These are phyloP conservation scores for Lanmaoa rubissima DNA, from an alignment of 768 basidiomycete genomes.

Conservation along the genomic window DNA sequence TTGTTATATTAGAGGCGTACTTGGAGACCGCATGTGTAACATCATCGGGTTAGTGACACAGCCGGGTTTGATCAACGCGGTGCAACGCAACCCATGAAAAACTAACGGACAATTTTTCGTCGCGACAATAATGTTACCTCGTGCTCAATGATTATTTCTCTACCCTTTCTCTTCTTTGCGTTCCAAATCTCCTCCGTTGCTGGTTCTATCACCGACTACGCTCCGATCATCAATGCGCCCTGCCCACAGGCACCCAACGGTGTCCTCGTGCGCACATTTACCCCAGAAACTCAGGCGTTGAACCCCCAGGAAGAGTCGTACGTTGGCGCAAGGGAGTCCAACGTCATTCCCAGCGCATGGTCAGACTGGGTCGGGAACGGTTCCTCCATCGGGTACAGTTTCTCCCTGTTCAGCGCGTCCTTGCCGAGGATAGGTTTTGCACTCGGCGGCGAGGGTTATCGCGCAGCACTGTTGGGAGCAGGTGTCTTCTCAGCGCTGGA, in stretches of 20 bases:
- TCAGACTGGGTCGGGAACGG: slow-evolving; percentile 57
- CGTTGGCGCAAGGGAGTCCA: slow-evolving; percentile 40
- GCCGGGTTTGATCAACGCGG: slow-evolving; percentile 14
- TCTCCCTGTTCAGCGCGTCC: slow-evolving; percentile 39
- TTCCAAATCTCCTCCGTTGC: not conserved
- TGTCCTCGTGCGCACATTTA: slow-evolving; percentile 49
- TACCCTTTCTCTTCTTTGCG: not conserved
- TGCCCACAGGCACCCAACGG: slow-evolving; percentile 47
- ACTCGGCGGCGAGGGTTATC: slow-evolving; percentile 67
- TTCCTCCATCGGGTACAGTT: slow-evolving; percentile 50
- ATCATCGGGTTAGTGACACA: slow-evolving; percentile 1
- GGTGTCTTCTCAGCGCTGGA: slow-evolving; percentile 59
- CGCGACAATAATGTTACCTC: slow-evolving; percentile 7
- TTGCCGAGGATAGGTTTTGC: slow-evolving; percentile 62
- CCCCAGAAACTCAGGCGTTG: slow-evolving; percentile 50
- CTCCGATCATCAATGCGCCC: slow-evolving; percentile 45
- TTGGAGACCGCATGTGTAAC: too few relatives aligned
- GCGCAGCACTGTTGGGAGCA: slow-evolving; percentile 66
- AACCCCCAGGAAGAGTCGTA: slow-evolving; percentile 50
- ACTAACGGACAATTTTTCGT: not conserved
- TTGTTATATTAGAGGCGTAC: too few relatives aligned
- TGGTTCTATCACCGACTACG: slow-evolving; percentile 46
- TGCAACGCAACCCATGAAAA: slow-evolving; percentile 3
- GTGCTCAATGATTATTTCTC: slow-evolving; percentile 4
- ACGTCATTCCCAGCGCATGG: slow-evolving; percentile 50